Conservation (phyloP, 129 eudicot genomes). For the Deinandra increscens region DNA sequence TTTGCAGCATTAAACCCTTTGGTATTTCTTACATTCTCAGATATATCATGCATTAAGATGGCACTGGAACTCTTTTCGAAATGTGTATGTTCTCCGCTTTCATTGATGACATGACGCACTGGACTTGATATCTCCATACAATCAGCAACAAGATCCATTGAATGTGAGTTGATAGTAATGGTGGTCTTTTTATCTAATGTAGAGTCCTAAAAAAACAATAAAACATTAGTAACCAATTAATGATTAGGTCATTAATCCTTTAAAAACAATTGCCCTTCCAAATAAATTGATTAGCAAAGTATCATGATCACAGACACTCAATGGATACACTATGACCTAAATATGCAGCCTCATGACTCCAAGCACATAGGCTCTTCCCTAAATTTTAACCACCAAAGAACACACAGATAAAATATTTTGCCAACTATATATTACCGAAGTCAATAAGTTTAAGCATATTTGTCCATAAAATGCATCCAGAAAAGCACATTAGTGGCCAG, state of each 20-base stretch:
- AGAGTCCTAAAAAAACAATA: conserved; percentile 46
- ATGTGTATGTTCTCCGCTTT: conserved; percentile 34
- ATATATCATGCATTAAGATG: conserved; percentile 30
- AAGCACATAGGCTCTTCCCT: not conserved
- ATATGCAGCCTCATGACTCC: conserved; percentile 14
- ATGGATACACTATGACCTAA: not conserved
- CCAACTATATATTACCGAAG: not conserved
- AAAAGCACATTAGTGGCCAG: conserved; percentile 4
- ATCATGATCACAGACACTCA: conserved; percentile 6
- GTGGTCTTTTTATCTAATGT: conserved; percentile 50
- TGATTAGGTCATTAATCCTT: not conserved
- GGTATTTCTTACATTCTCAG: conserved; percentile 33
- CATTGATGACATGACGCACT: conserved; percentile 36
- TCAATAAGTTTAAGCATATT: not conserved
- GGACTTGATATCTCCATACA: conserved; percentile 46
- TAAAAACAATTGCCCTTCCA: not conserved
- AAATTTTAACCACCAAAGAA: conserved; percentile 6
- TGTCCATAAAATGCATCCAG: conserved; percentile 1
- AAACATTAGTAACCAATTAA: conserved; percentile 23
- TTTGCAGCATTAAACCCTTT: conserved; percentile 32
- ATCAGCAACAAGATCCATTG: conserved; percentile 42
- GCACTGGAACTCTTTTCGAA: conserved; percentile 43
- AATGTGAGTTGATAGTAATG: conserved; percentile 42
- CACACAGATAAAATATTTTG: conserved; percentile 1
- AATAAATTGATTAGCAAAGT: not conserved